Evolutionary conservation across 2,329 filamentous ascomycete species (phyloP), one percentile per base, ranked within the genome.

Genomic region (Mycosphaerelloides madeirae): DNA sequence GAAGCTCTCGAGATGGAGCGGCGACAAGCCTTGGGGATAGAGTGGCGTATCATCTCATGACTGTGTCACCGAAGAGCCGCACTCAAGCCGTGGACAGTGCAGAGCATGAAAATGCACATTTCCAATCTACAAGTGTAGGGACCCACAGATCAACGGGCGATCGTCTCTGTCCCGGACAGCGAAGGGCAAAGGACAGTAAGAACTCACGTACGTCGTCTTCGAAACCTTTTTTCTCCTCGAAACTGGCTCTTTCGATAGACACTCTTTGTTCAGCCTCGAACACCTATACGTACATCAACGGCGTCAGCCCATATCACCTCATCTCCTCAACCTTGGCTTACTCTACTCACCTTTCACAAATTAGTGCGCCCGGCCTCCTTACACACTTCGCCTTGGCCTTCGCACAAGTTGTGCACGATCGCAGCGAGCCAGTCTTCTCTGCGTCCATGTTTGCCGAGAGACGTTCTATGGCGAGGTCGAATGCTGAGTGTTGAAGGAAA

Each of bases 311-410:
- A 32, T 8, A 29, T 20, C 9, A 16, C 22, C 28, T 5, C 25
- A 38, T 18, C 19, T 20, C 25, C 11, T 9, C 22, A 32, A 15
- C 2, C 20, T 38, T 19, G 15, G 12, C 6, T 20, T 16, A 15
- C 12, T 13, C 13, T 22, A 20, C 29, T 44, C 53, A 57, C 57
- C 60, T 46, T 41, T 61, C 59, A 46, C 61, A 64, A 19, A 52
- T 36, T 9, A 51, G 39, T 16, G 54, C 40, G 13, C 56, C 55
- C 11, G 47, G 32, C 14, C 41, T 31, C 15, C 56, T 40, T n/a
- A 61, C 59, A 52, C 61, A 64, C 41, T 62, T 62, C n/a, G 61
- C 60, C 47, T 64, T 64, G 11, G 61, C 61, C 41, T 62, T 64
- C 14, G 53, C 49, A 41, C 61, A 64, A 39, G 59, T 60, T 9